Conservation (phyloP, 2,329 filamentous ascomycete species). For the Aspergillus ochraceoroseus region DNA sequence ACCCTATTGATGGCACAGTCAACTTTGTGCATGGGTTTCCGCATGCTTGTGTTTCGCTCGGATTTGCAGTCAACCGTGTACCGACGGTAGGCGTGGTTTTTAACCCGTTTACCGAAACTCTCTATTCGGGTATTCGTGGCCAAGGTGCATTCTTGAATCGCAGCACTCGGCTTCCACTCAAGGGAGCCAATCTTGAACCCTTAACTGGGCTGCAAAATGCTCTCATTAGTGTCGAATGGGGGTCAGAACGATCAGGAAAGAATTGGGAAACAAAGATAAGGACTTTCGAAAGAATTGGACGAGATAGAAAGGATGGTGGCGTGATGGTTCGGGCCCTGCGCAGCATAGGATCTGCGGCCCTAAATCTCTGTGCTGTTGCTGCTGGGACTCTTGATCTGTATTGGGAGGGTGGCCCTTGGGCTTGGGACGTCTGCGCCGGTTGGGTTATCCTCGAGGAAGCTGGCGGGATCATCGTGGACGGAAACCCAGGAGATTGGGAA, state of each 20-base stretch:
- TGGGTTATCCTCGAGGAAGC: conserved; percentile 59
- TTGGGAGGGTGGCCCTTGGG: conserved; percentile 63
- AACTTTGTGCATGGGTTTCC: conserved; percentile 61
- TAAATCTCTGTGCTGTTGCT: conserved; percentile 59
- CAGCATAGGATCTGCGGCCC: conserved; percentile 54
- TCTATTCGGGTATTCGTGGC: conserved; percentile 55
- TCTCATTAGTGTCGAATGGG: conserved; percentile 59
- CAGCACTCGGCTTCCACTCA: conserved; percentile 44
- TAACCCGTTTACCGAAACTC: conserved; percentile 54
- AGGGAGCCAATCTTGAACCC: conserved; percentile 40
- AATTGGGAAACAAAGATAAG: conserved; percentile 55
- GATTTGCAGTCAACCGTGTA: conserved; percentile 48
- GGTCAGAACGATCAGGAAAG: conserved; percentile 52
- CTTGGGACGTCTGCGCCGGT: conserved; percentile 62
- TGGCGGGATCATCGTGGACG: conserved; percentile 56
- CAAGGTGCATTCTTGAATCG: conserved; percentile 50
- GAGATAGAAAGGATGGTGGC: conserved; percentile 51
- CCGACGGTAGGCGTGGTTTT: conserved; percentile 57
- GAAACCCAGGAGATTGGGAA: conserved; percentile 55
- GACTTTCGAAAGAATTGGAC: conserved; percentile 49
- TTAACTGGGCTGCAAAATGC: conserved; percentile 49
- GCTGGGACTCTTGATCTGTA: conserved; percentile 56
- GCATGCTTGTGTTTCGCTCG: conserved; percentile 56
- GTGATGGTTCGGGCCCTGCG: conserved; percentile 59
- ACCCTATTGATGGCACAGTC: conserved; percentile 61